These are phyloP conservation scores for Diacronema lutheri DNA, from an alignment of 78 protist genomes.

Conservation along the genomic window DNA sequence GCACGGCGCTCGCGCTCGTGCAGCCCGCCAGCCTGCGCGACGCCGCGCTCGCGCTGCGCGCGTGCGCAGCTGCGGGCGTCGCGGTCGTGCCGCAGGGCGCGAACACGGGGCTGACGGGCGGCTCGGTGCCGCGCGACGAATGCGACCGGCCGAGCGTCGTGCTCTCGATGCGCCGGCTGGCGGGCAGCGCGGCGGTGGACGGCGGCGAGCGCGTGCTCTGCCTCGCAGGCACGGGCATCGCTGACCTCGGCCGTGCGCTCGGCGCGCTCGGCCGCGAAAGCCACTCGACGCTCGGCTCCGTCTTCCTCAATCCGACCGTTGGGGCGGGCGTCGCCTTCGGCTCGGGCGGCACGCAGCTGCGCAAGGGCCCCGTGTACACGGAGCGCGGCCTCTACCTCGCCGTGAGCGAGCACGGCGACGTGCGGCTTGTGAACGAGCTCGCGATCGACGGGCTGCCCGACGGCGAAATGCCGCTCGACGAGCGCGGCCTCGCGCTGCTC, in stretches of 20 bases:
- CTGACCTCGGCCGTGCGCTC: not conserved
- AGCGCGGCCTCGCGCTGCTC: not conserved
- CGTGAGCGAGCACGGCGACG: not conserved
- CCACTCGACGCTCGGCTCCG: conserved; percentile 17
- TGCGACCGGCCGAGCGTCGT: not conserved
- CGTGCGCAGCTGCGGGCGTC: not conserved
- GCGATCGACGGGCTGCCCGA: not conserved
- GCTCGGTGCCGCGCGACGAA: not conserved
- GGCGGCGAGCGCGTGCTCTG: not conserved
- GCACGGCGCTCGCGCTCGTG: not conserved
- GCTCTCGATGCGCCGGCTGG: not conserved
- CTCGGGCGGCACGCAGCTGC: conserved; percentile 8
- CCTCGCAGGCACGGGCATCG: conserved; percentile 8
- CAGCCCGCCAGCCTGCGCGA: not conserved
- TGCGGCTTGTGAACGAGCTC: not conserved
- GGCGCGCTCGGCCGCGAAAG: not conserved
- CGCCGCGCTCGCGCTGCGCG: not conserved
- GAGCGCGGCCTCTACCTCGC: not conserved
- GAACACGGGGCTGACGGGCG: conserved; percentile 12
- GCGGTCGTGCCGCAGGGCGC: not conserved
- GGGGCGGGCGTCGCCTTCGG: conserved; percentile 16
- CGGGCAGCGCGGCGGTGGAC: not conserved
- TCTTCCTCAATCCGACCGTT: conserved; percentile 2
- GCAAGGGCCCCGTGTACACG: conserved; percentile 7
- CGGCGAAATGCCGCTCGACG: not conserved